Base-by-base conservation (phyloP, 2,329 filamentous ascomycete species). In the Botrytis fabae region DNA sequence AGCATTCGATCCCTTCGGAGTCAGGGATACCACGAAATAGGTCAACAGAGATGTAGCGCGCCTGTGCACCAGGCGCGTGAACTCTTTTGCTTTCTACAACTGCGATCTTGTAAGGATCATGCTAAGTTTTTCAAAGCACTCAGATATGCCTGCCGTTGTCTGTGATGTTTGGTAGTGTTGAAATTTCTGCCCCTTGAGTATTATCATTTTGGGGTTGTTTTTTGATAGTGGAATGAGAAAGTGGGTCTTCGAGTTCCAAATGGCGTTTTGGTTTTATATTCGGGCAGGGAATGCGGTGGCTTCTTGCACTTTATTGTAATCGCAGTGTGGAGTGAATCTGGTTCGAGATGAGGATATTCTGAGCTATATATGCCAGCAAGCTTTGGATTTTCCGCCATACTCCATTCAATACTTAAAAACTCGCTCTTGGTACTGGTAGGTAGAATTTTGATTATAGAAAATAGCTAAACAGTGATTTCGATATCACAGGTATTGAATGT, bases 1-100 rank as follows among this genome's bases (percentile, higher is more conserved):
- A 66, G 64, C 22, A 65, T 35, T 65, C 44, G 63, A 65, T 65
- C 44, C 44, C 63, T 66, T 51, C 64, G 46, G 28, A 66, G 64
- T 66, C 64, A 66, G 35, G 46, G 64, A 66, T 54, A 40, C 46
- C 35, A n/a, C 64, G 28, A 32, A 22, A 48, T 48, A 25, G 60
- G 60, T 28, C 46, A 51, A 14, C 44, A 51, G 60, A 62, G 60
- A 62, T 28, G 48, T 42, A 62, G 38, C 22, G 60, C 60, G 60
- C 60, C 38, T 54, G 48, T n/a, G 12, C 25, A 42, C 32, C 14
- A 0, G 60, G 25, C 38, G 64, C 46, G 5, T 22, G 64, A 66
- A 66, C 32, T 66, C 35, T 66, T 66, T 66, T 62, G 46, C 35
- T 10, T 2, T 28, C 51, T 40, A 4, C 32, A 16, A 66, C 10